phyloP scores from a whole-genome alignment of 305 asterid species.

The Striga hermonthica region DNA sequence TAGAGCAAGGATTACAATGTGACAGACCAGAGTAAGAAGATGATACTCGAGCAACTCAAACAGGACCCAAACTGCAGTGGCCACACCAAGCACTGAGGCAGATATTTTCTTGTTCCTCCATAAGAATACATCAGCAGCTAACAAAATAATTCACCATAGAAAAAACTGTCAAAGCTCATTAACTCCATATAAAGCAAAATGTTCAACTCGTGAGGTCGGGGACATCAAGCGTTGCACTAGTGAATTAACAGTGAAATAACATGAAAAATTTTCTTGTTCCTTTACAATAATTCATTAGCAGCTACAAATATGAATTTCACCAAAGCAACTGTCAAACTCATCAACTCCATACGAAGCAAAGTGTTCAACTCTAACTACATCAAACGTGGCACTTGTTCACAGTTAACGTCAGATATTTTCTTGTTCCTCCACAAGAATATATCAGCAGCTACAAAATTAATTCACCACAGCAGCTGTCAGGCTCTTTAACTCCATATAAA shows the following conservation, averaged over 20 bases:
- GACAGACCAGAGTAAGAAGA: slow-evolving; percentile 76
- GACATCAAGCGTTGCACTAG: no score
- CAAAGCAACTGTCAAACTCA: no score
- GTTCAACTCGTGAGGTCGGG: no score
- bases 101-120: slow-evolving; percentile 94
- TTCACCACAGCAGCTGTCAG: neutral
- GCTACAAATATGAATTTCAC: no score
- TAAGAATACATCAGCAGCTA: slow-evolving; percentile 88
- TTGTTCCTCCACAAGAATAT: slow-evolving; percentile 89
- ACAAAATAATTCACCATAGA: slow-evolving; percentile 25
- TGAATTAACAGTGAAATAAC: no score
- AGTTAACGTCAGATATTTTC: slow-evolving; percentile 46
- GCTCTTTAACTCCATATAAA: neutral
- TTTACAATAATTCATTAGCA: no score
- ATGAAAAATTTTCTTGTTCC: no score
- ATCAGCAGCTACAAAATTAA: slow-evolving; percentile 69
- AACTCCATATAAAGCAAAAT: slow-evolving; percentile 1
- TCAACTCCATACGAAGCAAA: no score
- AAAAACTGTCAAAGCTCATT: neutral
- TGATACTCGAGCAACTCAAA: slow-evolving; percentile 80
- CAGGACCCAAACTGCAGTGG: slow-evolving; percentile 75
- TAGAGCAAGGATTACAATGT: slow-evolving; percentile 51
- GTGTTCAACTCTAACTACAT: no score
- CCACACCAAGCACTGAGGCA: slow-evolving; percentile 66
- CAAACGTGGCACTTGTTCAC: no score